phyloP scores from a whole-genome alignment of 768 basidiomycete species.

The Hemileccinum rubropunctum region DNA sequence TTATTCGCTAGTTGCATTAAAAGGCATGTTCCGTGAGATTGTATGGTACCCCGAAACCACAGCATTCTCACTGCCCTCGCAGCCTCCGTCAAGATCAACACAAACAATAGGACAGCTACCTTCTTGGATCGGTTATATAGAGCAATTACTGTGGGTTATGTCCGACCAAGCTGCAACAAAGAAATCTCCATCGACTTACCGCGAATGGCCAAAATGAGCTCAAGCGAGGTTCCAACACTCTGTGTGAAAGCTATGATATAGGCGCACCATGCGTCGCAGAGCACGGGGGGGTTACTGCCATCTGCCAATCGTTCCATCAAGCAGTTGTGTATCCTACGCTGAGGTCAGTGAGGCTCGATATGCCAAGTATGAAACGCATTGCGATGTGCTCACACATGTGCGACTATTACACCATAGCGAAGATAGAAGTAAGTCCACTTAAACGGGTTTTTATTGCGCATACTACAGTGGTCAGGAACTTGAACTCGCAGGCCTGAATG shows the following conservation, averaged over 20 bases:
- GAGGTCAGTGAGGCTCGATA: background rate
- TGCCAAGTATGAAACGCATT: background rate
- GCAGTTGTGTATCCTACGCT: conserved; percentile 15
- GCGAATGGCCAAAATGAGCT: conserved; percentile 16
- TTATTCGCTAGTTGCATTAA: background rate
- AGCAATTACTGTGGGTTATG: conserved; percentile 12
- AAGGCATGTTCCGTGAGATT: conserved; percentile 12
- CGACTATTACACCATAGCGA: conserved; percentile 12
- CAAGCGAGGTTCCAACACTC: conserved; percentile 10
- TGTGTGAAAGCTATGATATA: conserved; percentile 8
- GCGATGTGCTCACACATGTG: conserved; percentile 17
- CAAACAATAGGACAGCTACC: conserved; percentile 5
- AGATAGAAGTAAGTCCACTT: conserved; percentile 24
- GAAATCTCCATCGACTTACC: conserved; percentile 3
- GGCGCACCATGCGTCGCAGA: conserved; percentile 10
- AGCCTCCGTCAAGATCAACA: conserved; percentile 5
- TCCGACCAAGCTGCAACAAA: background rate
- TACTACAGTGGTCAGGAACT: conserved; percentile 12
- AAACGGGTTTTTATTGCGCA: conserved; percentile 16
- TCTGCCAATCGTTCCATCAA: conserved; percentile 6
- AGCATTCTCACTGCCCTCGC: conserved; percentile 3
- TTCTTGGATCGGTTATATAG: conserved; percentile 17
- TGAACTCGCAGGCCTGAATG: background rate
- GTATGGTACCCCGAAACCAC: background rate
- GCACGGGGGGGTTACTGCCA: conserved; percentile 6